Percentiles rank a stretch among this genome's conserved stretches.
phyloP scores from a whole-genome alignment of 2,329 filamentous ascomycete species.

The Cucurbitaria berberidis region DNA sequence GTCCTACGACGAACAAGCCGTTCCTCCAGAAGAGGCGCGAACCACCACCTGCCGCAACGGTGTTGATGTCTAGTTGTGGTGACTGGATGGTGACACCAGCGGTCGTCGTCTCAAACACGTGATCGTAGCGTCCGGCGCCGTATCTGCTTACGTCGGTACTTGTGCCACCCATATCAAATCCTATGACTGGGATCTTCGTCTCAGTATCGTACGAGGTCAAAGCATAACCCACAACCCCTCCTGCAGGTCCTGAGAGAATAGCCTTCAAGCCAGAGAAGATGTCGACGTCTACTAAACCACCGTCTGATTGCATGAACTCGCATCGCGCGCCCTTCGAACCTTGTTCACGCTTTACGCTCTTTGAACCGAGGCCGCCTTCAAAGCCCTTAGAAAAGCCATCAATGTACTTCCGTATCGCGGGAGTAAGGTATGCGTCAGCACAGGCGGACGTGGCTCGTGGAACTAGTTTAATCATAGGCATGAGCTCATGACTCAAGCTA shows the following conservation, averaged over 20 bases:
- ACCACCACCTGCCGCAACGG: slow-evolving; percentile 88
- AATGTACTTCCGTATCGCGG: slow-evolving; percentile 78
- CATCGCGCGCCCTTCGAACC: slow-evolving; percentile 77
- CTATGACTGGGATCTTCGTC: slow-evolving; percentile 85
- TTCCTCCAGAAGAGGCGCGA: slow-evolving; percentile 87
- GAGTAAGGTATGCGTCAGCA: slow-evolving; percentile 80
- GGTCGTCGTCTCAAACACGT: slow-evolving; percentile 92
- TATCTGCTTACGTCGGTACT: slow-evolving; percentile 91
- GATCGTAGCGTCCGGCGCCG: slow-evolving; percentile 83
- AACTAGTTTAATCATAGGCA: slow-evolving; percentile 88
- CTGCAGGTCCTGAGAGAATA: slow-evolving; percentile 89
- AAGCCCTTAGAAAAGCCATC: slow-evolving; percentile 81
- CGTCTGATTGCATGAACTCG: slow-evolving; percentile 95
- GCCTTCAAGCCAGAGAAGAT: slow-evolving; percentile 84
- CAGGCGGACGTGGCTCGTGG: slow-evolving; percentile 77
- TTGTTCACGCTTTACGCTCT: slow-evolving; percentile 71
- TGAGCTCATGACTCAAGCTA: slow-evolving; percentile 78
- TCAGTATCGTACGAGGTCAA: slow-evolving; percentile 86
- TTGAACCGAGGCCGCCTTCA: slow-evolving; percentile 76
- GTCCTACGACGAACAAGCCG: slow-evolving; percentile 87
- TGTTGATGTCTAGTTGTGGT: slow-evolving; percentile 93
- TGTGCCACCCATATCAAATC: slow-evolving; percentile 95
- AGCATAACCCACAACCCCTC: slow-evolving; percentile 90
- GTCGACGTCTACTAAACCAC: slow-evolving; percentile 72
- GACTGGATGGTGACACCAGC: slow-evolving; percentile 94